Conservation (phyloP, 1,284 basidiomycete genomes). For the Vanrija pseudolonga region DNA sequence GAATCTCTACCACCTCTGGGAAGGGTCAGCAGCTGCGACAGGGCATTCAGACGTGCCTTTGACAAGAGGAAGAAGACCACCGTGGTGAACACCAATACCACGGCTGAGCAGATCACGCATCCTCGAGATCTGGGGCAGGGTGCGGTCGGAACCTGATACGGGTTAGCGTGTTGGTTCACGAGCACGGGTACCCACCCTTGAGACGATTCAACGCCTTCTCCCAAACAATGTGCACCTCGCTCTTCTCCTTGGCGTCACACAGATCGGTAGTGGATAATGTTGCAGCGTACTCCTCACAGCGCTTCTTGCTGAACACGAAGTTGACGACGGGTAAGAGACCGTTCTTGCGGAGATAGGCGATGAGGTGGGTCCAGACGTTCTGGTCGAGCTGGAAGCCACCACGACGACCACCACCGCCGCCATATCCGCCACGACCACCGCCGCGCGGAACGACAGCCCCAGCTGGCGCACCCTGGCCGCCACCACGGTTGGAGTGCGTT, state of each 20-base stretch:
- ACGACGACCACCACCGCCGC: slow-evolving; percentile 54
- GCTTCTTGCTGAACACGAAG: slow-evolving; percentile 95
- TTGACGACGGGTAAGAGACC: slow-evolving; percentile 87
- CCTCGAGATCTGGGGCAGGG: slow-evolving; percentile 87
- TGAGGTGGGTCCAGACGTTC: slow-evolving; percentile 89
- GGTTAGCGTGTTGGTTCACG: not conserved
- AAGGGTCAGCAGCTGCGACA: slow-evolving; percentile 64
- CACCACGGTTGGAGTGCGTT: slow-evolving; percentile 41
- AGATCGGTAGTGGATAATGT: slow-evolving; percentile 87
- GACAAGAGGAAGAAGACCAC: slow-evolving; percentile 91
- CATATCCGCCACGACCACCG: slow-evolving; percentile 42
- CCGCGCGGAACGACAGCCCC: slow-evolving; percentile 13
- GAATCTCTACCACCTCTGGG: slow-evolving; percentile 82
- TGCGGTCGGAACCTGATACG: slow-evolving; percentile 73
- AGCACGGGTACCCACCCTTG: slow-evolving; percentile 61
- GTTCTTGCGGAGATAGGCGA: slow-evolving; percentile 81
- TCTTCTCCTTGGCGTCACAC: slow-evolving; percentile 81
- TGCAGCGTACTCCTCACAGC: slow-evolving; percentile 92
- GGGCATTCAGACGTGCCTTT: slow-evolving; percentile 61
- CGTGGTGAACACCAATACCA: slow-evolving; percentile 97
- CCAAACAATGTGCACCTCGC: slow-evolving; percentile 90
- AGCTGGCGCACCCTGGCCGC: slow-evolving; percentile 38
- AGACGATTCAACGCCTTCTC: slow-evolving; percentile 87
- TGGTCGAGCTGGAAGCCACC: slow-evolving; percentile 71
- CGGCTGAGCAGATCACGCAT: slow-evolving; percentile 88